Conservation (phyloP, 192 early-diverging fungal genomes). For the Gamsiella multidivaricata region DNA sequence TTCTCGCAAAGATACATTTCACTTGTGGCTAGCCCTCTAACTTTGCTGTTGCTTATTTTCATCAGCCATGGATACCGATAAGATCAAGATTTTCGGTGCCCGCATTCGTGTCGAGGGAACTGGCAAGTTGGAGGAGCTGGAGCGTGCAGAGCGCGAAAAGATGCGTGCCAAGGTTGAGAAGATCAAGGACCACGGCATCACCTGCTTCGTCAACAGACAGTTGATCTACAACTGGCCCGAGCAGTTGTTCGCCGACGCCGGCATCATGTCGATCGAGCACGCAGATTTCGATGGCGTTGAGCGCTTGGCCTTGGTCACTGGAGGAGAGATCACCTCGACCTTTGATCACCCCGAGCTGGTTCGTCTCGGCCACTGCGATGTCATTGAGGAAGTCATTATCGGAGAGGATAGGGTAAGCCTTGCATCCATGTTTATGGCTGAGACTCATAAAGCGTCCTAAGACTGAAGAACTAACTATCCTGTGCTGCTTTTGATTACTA, state of each 20-base stretch:
- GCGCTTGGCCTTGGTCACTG: slow-evolving; percentile 95
- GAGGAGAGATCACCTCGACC: slow-evolving; percentile 98
- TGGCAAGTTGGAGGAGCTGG: slow-evolving; percentile 97
- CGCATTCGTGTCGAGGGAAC: slow-evolving; percentile 96
- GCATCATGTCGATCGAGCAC: slow-evolving; percentile 97
- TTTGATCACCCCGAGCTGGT: slow-evolving; percentile 99
- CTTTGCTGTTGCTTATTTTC: neutral
- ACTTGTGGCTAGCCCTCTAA: too few relatives aligned
- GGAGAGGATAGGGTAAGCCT: slow-evolving; percentile 87
- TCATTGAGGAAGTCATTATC: slow-evolving; percentile 99
- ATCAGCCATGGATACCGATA: slow-evolving; percentile 98
- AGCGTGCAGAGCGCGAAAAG: slow-evolving; percentile 97
- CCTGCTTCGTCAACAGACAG: slow-evolving; percentile 99
- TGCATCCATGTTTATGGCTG: neutral
- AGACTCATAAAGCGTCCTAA: too few relatives aligned
- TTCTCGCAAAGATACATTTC: neutral
- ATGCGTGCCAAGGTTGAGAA: slow-evolving; percentile 99
- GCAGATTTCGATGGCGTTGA: slow-evolving; percentile 99
- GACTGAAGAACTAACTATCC: neutral
- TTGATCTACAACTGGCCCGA: slow-evolving; percentile 99
- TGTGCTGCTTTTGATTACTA: too few relatives aligned
- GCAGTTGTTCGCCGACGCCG: slow-evolving; percentile 97
- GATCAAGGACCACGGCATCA: slow-evolving; percentile 97
- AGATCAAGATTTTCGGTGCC: slow-evolving; percentile 99
- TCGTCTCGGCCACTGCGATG: slow-evolving; percentile 92